A percentile compares a stretch with the other conserved stretches of the same genome.
phyloP scores from a whole-genome alignment of 352 stramenopile species.

The Lagenidium giganteum region DNA sequence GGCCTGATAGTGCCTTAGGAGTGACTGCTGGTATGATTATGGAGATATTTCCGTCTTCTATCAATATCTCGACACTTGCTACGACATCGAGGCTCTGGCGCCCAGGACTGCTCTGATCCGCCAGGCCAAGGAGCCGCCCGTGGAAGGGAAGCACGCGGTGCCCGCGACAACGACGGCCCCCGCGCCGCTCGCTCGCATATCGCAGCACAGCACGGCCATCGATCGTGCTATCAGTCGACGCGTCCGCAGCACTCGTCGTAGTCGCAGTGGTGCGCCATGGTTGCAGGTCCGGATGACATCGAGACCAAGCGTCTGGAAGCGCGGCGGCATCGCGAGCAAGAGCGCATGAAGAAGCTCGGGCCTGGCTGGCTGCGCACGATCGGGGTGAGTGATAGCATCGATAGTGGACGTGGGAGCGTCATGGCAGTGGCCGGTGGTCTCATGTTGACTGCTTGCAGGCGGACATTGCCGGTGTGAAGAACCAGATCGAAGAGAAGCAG shows the following conservation, averaged over 20 bases:
- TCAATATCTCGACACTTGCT: too few species aligned
- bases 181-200: too few species aligned
- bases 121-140: too few species aligned
- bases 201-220: too few species aligned
- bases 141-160: too few species aligned
- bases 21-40: too few species aligned
- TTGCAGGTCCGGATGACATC: constrained; percentile 22
- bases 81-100: too few species aligned
- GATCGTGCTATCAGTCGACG: too few species aligned
- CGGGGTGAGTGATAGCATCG: constrained; percentile 27
- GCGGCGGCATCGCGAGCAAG: constrained; percentile 52
- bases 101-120: too few species aligned
- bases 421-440: neutral
- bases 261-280: constrained; percentile 2
- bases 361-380: constrained; percentile 61
- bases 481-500: constrained; percentile 68
- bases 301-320: constrained; percentile 55
- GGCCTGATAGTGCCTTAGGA: neutral
- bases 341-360: constrained; percentile 62
- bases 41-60: too few species aligned
- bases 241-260: too few species aligned
- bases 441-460: constrained; percentile 22
- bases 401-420: neutral
- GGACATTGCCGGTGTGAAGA: constrained; percentile 69
- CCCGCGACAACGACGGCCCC: too few species aligned